Evolutionary conservation across 495 filamentous ascomycete species (phyloP).

Genomic region (Podospora anserina): DNA sequence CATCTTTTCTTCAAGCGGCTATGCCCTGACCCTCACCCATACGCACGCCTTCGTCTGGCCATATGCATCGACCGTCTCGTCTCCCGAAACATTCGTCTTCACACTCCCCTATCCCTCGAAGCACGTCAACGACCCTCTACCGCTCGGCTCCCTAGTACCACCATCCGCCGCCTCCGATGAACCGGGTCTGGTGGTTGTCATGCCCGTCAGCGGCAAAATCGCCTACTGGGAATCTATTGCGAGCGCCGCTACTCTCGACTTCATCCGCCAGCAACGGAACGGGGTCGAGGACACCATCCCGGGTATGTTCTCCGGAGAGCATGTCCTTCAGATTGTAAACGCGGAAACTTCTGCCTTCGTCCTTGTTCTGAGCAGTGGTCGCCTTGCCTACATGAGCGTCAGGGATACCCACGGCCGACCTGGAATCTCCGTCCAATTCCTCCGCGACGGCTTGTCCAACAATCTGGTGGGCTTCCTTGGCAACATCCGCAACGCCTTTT

Average conservation of each 20-base stretch:
- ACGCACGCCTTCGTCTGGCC: constrained; percentile 85
- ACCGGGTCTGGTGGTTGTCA: constrained; percentile 79
- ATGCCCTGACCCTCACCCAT: constrained; percentile 75
- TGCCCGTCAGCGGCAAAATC: constrained; percentile 77
- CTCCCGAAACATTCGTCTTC: constrained; percentile 70
- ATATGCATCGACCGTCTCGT: constrained; percentile 62
- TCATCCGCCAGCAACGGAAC: constrained; percentile 70
- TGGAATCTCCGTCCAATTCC: constrained; percentile 67
- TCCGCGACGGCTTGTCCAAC: constrained; percentile 58
- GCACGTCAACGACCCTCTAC: constrained; percentile 60
- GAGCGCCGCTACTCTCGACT: constrained; percentile 69
- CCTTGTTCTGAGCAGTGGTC: constrained; percentile 74
- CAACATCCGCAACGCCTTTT: constrained; percentile 68
- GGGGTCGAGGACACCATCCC: constrained; percentile 71
- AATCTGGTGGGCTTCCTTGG: constrained; percentile 64
- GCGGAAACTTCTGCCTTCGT: constrained; percentile 82
- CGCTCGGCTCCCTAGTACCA: constrained; percentile 74
- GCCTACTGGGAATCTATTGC: constrained; percentile 94
- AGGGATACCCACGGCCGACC: constrained; percentile 83
- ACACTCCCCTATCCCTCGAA: constrained; percentile 70
- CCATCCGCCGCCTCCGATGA: constrained; percentile 67
- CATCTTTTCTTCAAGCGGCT: constrained; percentile 61
- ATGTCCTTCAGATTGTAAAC: constrained; percentile 69
- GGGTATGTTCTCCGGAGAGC: constrained; percentile 74
- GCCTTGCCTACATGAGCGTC: constrained; percentile 78